phyloP scores from a whole-genome alignment of 1,284 basidiomycete species.

The Trichosporon sp. region DNA sequence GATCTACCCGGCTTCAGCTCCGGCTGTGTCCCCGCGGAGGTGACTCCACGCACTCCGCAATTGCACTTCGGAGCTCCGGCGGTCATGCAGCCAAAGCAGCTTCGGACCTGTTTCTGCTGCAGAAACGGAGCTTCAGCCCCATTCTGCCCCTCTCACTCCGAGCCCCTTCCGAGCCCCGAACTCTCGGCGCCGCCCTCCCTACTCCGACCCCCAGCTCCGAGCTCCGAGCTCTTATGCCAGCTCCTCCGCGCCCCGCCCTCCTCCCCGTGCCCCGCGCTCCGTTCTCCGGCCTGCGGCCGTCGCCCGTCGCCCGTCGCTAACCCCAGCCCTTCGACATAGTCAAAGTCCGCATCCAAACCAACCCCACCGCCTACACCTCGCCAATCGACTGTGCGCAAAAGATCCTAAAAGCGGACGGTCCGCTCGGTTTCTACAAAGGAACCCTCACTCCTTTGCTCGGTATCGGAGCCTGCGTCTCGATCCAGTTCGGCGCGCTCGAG shows the following conservation, averaged over 20 bases:
- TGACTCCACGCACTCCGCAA: no score
- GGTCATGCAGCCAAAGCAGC: no score
- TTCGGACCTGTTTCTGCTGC: no score
- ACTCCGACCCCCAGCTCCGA: no score
- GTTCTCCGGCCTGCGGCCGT: neutral
- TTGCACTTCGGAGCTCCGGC: no score
- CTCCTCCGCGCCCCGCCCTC: neutral
- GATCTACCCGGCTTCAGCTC: no score
- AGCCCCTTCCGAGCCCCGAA: no score
- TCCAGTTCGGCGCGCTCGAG: slow-evolving; percentile 92
- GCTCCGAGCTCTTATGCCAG: no score
- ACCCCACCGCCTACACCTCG: slow-evolving; percentile 77
- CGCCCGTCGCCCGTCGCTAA: neutral
- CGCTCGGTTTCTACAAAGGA: slow-evolving; percentile 94
- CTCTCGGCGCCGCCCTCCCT: no score
- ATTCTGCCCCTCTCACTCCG: no score
- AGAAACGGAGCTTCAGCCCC: no score
- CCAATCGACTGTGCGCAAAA: slow-evolving; percentile 83
- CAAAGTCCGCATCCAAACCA: slow-evolving; percentile 92
- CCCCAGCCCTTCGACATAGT: slow-evolving; percentile 81
- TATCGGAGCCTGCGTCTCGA: slow-evolving; percentile 82
- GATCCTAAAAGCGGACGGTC: slow-evolving; percentile 85
- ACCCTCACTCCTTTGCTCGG: slow-evolving; percentile 88
- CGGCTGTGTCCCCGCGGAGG: no score
- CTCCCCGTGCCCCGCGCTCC: neutral